These are phyloP conservation scores for Apiospora arundinis DNA, from an alignment of 2,329 filamentous ascomycete species.

Conservation along the genomic window DNA sequence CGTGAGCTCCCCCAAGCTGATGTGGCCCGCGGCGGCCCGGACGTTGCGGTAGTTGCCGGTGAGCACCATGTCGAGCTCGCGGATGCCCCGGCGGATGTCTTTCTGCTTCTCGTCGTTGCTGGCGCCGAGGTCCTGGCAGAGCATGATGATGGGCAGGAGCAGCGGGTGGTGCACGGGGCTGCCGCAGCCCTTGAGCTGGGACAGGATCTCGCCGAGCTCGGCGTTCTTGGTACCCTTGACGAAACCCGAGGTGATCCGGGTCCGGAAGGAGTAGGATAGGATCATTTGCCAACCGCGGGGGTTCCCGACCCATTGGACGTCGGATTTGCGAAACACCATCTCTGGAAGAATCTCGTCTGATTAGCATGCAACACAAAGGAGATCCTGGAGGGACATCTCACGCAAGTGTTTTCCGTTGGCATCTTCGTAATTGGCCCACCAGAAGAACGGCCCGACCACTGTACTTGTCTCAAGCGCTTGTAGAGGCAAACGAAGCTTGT, in stretches of 20 bases:
- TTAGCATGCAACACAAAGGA: neutral
- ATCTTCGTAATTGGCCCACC: constrained; percentile 20
- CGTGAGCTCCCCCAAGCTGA: constrained; percentile 33
- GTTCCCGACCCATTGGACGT: constrained; percentile 38
- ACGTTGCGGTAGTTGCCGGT: constrained; percentile 35
- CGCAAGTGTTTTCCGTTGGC: neutral
- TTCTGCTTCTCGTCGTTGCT: constrained; percentile 39
- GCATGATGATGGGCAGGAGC: constrained; percentile 40
- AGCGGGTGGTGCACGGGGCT: constrained; percentile 39
- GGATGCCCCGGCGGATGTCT: constrained; percentile 36
- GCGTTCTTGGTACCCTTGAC: constrained; percentile 38
- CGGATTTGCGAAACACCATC: constrained; percentile 44
- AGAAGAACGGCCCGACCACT: constrained; percentile 23
- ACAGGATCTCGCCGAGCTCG: constrained; percentile 34
- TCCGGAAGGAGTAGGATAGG: constrained; percentile 39
- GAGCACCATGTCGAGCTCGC: constrained; percentile 38
- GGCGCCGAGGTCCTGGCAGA: constrained; percentile 35
- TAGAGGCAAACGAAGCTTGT: neutral
- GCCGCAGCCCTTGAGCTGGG: constrained; percentile 36
- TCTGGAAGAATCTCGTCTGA: constrained; percentile 29
- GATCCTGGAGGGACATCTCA: neutral
- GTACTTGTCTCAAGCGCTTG: constrained; percentile 20
- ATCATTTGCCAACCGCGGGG: constrained; percentile 44
- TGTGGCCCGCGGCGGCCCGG: constrained; percentile 27
- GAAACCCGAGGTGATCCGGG: constrained; percentile 40